Base-by-base conservation (phyloP, 495 filamentous ascomycete genomes). In the Neurospora sp. region DNA sequence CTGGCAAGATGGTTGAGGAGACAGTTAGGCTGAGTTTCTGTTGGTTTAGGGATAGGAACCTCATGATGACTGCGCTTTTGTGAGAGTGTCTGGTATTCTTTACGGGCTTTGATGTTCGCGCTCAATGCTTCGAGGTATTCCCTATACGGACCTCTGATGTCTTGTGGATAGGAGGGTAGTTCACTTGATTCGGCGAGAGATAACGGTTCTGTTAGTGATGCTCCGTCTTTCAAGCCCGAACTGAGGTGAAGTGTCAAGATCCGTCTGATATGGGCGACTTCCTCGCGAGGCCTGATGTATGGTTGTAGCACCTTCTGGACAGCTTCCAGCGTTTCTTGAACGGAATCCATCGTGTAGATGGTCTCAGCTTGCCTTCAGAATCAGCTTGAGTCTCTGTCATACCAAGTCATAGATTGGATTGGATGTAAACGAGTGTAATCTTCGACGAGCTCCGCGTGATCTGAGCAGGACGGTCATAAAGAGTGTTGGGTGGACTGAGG, bases 61-160 rank as follows among this genome's bases (percentile, higher is more conserved):
- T 77, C 71, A 10, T 71, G 74, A 27, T 38, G 42, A 16, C 22
- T 59, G 27, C 35, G 39, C 78, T 74, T 70, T 75, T 74, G 71
- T 81, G 79, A 65, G 27, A 69, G 74, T 78, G 78, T 44, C 20
- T 81, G 75, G 69, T 86, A 84, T 45, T 86, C 85, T 17, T 83
- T 82, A 44, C 83, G 82, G 16, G 88, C 87, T 48, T 83, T 82
- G 42, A 89, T 78, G 74, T 90, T 90, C 45, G 84, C 87, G 71
- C 82, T 82, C n/a, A 90, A 77, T 4, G 88, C 88, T 48, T 89
- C 81, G 59, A 90, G 77, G 70, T 90, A 91, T 72, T 88, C 82
- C 72, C 78, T 78, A 31, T 83, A 82, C 1, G 78, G 78, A n/a
- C 81, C 83, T 1, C 77, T 77, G 0, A 79, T 71, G 31, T 76